Conservation (phyloP, 345 rosid genomes). For the Eucalyptus tenuipes region DNA sequence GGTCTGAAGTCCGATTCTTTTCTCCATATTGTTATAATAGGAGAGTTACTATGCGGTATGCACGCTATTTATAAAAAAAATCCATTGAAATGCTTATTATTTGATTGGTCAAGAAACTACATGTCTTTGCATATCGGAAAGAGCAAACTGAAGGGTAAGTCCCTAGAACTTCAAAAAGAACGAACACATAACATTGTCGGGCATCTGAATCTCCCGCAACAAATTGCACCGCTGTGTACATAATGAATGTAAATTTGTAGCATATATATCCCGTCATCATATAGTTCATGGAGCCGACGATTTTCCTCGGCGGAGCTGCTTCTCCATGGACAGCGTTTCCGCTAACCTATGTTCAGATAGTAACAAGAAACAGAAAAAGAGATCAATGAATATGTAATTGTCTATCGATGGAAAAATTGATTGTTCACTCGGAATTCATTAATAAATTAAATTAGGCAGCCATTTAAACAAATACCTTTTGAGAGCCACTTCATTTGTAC, state of each 20-base stretch:
- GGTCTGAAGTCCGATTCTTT: not conserved
- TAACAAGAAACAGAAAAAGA: not conserved
- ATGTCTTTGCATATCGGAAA: not conserved
- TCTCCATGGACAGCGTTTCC: not conserved
- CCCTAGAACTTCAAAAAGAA: not conserved
- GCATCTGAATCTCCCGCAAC: not conserved
- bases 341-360: not conserved
- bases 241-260: not conserved
- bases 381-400: not conserved
- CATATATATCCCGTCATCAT: not conserved
- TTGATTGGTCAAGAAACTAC: not conserved
- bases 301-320: not conserved
- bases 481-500: constrained; percentile 31
- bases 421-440: not conserved
- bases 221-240: not conserved
- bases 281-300: not conserved
- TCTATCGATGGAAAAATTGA: not conserved
- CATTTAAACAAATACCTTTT: constrained; percentile 6
- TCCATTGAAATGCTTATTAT: not conserved
- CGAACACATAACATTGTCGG: not conserved
- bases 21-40: not conserved
- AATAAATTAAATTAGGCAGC: not conserved
- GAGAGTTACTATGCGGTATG: not conserved
- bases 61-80: not conserved
- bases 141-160: not conserved